A percentile compares a stretch with the other conserved stretches of the same genome.
phyloP scores from a whole-genome alignment of 495 filamentous ascomycete genomes.

The Penicillium cosmopolitanum region DNA sequence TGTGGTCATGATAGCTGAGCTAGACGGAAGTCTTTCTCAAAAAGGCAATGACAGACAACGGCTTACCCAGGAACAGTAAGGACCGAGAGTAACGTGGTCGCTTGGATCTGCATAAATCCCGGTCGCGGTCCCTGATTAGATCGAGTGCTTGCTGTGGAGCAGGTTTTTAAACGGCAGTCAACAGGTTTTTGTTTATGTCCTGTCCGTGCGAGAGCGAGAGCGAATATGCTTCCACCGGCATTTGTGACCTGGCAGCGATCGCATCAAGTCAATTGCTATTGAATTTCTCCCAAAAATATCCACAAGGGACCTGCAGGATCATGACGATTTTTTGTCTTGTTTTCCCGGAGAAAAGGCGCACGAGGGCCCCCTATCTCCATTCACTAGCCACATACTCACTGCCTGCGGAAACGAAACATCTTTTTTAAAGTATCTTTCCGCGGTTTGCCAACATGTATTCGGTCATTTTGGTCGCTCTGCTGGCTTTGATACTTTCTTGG shows the following conservation, averaged over 20 bases:
- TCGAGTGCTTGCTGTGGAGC: constrained; percentile 6
- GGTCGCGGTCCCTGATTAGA: constrained; percentile 14
- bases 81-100: not conserved
- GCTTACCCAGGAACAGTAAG: constrained; percentile 13
- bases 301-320: not conserved
- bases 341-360: not conserved
- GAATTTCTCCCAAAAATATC: not conserved
- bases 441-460: constrained; percentile 4
- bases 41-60: constrained; percentile 11
- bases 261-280: not conserved
- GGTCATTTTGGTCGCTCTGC: not conserved
- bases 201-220: not conserved
- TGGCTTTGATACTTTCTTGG: constrained; percentile 7
- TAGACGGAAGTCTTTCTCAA: constrained; percentile 7
- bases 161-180: constrained; percentile 12
- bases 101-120: constrained; percentile 12
- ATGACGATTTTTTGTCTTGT: not conserved
- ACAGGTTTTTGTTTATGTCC: not conserved
- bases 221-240: not conserved
- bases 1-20: constrained; percentile 14
- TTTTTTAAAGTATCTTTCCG: not conserved
- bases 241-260: not conserved
- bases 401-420: not conserved
- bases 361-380: not conserved
- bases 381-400: constrained; percentile 12